Evolutionary conservation across 2,329 filamentous ascomycete genomes (phyloP), one percentile per base, ranked within the genome.

Genomic region (Pleoardoris graminearum): DNA sequence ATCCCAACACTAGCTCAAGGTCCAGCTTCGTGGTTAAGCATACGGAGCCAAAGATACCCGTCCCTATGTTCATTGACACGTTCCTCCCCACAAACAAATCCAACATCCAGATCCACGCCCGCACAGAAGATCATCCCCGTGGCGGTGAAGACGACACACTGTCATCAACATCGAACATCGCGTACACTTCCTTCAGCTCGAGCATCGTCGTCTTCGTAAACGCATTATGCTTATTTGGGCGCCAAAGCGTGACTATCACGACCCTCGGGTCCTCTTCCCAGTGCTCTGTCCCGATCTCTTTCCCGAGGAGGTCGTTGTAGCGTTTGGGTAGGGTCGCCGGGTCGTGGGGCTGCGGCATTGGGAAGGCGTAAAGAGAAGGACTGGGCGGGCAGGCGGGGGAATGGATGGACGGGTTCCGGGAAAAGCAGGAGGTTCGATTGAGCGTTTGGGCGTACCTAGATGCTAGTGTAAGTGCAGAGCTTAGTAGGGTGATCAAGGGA

Each of bases 191-290:
- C 53, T 83, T 79, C 25, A 90, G 77, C 61, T 87, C 85, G 14
- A 73, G 64, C 62, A 82, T 81, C 85, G 90, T 89, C 12, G 73
- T 76, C 17, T 79, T 75, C 3, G 85, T 89, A 72, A 90, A 89
- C 54, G 85, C 86, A 79, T 90, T 90, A 73, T 85, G 79, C 53
- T 84, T 83, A 10, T 75, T 70, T 0, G 87, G 87, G 16, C 88
- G 83, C 73, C 87, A 79, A 35, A 90, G 80, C 2, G 82, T 82
- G 29, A 89, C 70, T 56, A 89, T 69, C 44, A 90, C 79, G 46
- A 88, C 79, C 10, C 79, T 69, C 0, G 86, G 83, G 22, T 72
- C 66, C 4, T 63, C 54, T 3, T 69, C 70, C 47, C 78, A 70
- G 57, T 79, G 75, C 22, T 67, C 65, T 6, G 77, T 70, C 42